Percentiles rank a stretch among this genome's conserved stretches.
These are phyloP conservation scores for Cercophora samala DNA, from an alignment of 495 filamentous ascomycete genomes.

Conservation along the genomic window DNA sequence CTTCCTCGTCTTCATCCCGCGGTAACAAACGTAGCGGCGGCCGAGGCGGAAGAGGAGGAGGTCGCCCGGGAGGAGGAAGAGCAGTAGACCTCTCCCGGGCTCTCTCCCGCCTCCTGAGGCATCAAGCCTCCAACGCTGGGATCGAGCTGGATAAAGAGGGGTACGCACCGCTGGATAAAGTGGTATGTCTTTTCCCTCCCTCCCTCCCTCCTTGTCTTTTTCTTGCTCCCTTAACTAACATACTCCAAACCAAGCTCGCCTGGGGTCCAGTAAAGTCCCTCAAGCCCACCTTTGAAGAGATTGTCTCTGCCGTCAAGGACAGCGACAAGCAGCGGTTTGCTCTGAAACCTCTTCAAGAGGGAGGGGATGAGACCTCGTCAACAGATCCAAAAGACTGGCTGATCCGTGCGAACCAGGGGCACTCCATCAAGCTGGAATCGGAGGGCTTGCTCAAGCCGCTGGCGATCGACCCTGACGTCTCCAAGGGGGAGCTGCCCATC, in stretches of 20 bases:
- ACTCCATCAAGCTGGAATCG: slow-evolving; percentile 68
- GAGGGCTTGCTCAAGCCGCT: slow-evolving; percentile 66
- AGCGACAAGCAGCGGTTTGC: slow-evolving; percentile 94
- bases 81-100: slow-evolving; percentile 75
- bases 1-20: not conserved
- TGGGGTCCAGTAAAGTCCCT: slow-evolving; percentile 67
- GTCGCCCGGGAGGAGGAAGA: slow-evolving; percentile 39
- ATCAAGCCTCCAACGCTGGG: slow-evolving; percentile 77
- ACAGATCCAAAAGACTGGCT: slow-evolving; percentile 64
- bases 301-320: slow-evolving; percentile 62
- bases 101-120: slow-evolving; percentile 72
- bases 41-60: slow-evolving; percentile 27
- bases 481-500: slow-evolving; percentile 30
- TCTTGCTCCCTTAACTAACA: slow-evolving; percentile 9
- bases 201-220: slow-evolving; percentile 10
- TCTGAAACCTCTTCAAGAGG: slow-evolving; percentile 45
- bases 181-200: slow-evolving; percentile 55
- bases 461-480: slow-evolving; percentile 41
- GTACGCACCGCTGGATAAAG: slow-evolving; percentile 70
- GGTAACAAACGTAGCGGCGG: slow-evolving; percentile 3
- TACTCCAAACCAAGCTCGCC: slow-evolving; percentile 50
- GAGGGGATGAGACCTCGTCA: too few species aligned
- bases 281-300: slow-evolving; percentile 68
- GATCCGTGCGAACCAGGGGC: slow-evolving; percentile 94
- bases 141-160: slow-evolving; percentile 73